Base-by-base conservation (phyloP, 768 basidiomycete species). In the Lactarius akahatsu region DNA sequence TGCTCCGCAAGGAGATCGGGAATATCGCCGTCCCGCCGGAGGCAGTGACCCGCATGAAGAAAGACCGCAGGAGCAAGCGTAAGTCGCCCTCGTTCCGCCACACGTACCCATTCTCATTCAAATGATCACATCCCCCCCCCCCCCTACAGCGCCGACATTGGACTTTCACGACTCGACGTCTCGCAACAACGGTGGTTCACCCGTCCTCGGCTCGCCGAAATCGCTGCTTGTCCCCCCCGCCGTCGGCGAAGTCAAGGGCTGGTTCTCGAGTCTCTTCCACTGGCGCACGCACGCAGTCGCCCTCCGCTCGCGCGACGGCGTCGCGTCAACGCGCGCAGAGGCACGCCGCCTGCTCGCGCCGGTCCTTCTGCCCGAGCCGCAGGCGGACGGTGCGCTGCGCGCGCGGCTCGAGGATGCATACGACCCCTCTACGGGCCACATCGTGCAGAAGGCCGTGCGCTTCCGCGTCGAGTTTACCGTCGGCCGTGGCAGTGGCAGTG, bases 181-280 rank as follows among this genome's bases (percentile, higher is more conserved):
- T 73, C 84, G 73, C 78, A 57, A 75, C 10, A 78, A 15, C 26
- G 26, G 50, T 8, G 50, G 79, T 11, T 86, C 88, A 10, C 85
- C 86, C 10, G 78, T 78, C 58, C 69, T 83, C 61, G 78, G 80
- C 23, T 77, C 71, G 61, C 80, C 69, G 66, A 78, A 68, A 32
- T 75, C 73, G 28, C 78, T 75, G 57, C 75, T 86, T 52, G 79
- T 84, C 8, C 86, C 90, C 18, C 90, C 90, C n/a, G 87, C 86
- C 11, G 88, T 90, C 16, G 88, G 88, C 64, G 91, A 92, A 75
- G 87, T 92, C 77, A 91, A 90, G 74, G 91, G 90, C 40, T 97
- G 96, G 96, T 96, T 98, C 77, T 92, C 93, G 26, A 96, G 91
- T 71, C 80, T 98, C 36, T 98, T 98, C 81, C 91, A 88, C 76